Percentiles rank a stretch among this genome's conserved stretches.
These are phyloP conservation scores for Massarina eburnea DNA, from an alignment of 2,329 filamentous ascomycete genomes.

Conservation along the genomic window DNA sequence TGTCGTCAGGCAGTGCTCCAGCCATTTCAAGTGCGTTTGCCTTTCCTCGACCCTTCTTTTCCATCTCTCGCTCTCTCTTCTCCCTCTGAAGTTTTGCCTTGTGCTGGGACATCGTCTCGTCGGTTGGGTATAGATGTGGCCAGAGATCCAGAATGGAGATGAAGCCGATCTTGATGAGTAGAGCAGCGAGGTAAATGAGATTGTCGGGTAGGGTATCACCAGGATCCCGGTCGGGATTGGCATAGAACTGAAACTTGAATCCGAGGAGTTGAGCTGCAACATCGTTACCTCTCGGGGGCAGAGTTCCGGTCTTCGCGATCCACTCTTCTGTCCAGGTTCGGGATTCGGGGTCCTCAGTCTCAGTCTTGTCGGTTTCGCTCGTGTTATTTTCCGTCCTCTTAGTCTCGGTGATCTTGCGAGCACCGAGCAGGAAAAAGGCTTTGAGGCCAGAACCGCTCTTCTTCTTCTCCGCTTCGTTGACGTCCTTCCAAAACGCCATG, in stretches of 20 bases:
- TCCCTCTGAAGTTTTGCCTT: slow-evolving; percentile 70
- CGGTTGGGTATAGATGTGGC: slow-evolving; percentile 83
- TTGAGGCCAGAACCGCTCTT: slow-evolving; percentile 58
- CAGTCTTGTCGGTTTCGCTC: slow-evolving; percentile 20
- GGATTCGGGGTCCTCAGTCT: slow-evolving; percentile 41
- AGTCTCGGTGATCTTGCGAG: slow-evolving; percentile 60
- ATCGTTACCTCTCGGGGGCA: slow-evolving; percentile 83
- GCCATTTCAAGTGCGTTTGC: slow-evolving; percentile 86
- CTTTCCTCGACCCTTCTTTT: slow-evolving; percentile 67
- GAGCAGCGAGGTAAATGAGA: slow-evolving; percentile 84
- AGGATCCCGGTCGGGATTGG: slow-evolving; percentile 73
- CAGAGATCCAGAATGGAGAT: slow-evolving; percentile 90
- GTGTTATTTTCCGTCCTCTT: slow-evolving; percentile 32
- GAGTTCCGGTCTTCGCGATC: slow-evolving; percentile 77
- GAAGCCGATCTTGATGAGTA: slow-evolving; percentile 96
- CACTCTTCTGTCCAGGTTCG: slow-evolving; percentile 57
- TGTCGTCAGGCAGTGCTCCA: slow-evolving; percentile 84
- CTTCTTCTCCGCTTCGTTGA: slow-evolving; percentile 59
- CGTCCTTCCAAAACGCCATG: slow-evolving; percentile 75
- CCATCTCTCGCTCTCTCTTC: slow-evolving; percentile 69
- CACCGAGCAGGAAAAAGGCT: slow-evolving; percentile 88
- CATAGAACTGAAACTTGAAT: slow-evolving; percentile 96
- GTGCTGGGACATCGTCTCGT: slow-evolving; percentile 78
- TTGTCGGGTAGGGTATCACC: slow-evolving; percentile 85
- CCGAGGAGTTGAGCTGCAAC: slow-evolving; percentile 93